Evolutionary conservation across 345 rosid species (phyloP), one percentile per base, ranked within the genome.

Genomic region (Heritiera littoralis): DNA sequence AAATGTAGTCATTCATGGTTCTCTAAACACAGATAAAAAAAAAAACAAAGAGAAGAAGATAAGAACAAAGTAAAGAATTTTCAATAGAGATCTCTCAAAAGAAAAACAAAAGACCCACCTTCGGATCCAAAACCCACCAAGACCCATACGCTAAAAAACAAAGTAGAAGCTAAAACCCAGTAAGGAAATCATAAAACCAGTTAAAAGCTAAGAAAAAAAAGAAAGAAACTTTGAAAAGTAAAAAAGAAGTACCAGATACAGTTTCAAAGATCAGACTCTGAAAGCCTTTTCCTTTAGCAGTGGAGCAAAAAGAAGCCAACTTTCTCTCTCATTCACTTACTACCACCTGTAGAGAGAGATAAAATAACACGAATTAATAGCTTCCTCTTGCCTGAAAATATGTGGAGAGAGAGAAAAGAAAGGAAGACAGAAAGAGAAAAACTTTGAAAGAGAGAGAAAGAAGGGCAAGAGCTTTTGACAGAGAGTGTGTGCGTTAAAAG

Each of bases 51-150:
- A 58, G 63, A 61, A 80, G 72, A 70, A 60, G 84, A 81, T 79
- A 79, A 80, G 80, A 83, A 81, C 75, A 80, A 81, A 66, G 46
- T n/a, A 66, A 23, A 20, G 98, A 91, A 72, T 98, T 92, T 82
- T 89, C 97, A 59, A 43, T 86, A 88, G 69, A 97, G 93, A 54
- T 92, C 88, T 81, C 85, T 93, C 54, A 28, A 3, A 49, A 3
- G 38, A 35, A 49, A 51, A 28, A 51, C 41, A 71, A 71, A 49
- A 71, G 75, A 51, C 75, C 75, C 75, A 71, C 60, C 75, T 71
- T 51, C 30, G 75, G 75, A 71, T 70, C 74, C 74, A 70, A 70
- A 48, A 49, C 74, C 74, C 59, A 70, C 45, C 30, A 71, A 30
- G 75, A 51, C 35, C 75, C 59, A 49, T 49, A 28, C 15, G 75